Evolutionary conservation across 73 alveolate genomes (phyloP).

Genomic region (Paraurostyla sp.): DNA sequence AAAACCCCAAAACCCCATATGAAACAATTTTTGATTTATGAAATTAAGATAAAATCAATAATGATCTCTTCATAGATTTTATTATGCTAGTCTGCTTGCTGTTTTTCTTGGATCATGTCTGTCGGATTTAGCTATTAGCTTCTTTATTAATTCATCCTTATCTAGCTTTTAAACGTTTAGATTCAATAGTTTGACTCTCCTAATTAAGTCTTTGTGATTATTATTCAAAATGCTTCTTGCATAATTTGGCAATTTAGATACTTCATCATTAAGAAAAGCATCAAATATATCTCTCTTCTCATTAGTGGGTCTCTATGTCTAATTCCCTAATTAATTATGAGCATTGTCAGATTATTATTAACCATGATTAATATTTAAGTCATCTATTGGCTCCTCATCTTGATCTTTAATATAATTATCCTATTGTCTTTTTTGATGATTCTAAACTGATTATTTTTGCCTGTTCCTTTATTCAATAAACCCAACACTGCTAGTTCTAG

Average conservation of each 20-base stretch:
- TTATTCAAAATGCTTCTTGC: background rate
- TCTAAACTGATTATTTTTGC: background rate
- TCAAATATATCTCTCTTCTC: background rate
- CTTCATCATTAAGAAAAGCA: constrained; percentile 10
- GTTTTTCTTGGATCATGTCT: background rate
- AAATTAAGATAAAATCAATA: too few relatives aligned
- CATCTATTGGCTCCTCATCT: background rate
- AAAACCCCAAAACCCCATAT: too few relatives aligned
- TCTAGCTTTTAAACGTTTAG: background rate
- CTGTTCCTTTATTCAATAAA: background rate
- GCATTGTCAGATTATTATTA: background rate
- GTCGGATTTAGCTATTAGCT: constrained; percentile 7
- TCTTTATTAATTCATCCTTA: constrained; percentile 18
- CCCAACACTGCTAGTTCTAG: background rate
- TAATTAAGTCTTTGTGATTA: constrained; percentile 1
- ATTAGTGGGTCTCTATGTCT: background rate
- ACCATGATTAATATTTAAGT: background rate
- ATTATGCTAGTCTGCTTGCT: background rate
- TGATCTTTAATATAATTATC: background rate
- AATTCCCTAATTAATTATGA: background rate
- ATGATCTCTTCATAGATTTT: constrained; percentile 21
- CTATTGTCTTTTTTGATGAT: background rate
- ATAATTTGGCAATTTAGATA: constrained; percentile 1
- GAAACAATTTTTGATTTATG: too few relatives aligned
- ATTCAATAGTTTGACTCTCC: background rate